These are phyloP conservation scores for Trametes versicolor DNA, from an alignment of 1,284 basidiomycete species.

Conservation along the genomic window DNA sequence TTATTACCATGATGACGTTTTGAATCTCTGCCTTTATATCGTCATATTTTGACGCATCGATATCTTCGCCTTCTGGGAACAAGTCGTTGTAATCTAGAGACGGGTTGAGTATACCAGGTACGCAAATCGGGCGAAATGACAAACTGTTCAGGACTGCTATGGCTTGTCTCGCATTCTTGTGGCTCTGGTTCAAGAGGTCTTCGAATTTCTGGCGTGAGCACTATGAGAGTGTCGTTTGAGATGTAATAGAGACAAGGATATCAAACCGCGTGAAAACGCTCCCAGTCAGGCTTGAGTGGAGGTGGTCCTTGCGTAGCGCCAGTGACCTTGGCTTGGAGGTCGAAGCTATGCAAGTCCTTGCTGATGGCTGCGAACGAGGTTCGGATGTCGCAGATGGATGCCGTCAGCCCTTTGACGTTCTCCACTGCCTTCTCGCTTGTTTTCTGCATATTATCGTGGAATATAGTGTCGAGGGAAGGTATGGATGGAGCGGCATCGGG, in stretches of 20 bases:
- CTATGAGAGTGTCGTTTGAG: background rate
- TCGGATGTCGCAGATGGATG: background rate
- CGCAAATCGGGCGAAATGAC: background rate
- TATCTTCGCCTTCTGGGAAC: background rate
- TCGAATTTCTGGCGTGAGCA: background rate
- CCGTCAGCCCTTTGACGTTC: background rate
- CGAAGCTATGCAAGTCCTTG: background rate
- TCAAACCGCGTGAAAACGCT: background rate
- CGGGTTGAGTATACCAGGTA: background rate
- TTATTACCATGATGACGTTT: background rate
- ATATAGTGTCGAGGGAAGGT: background rate
- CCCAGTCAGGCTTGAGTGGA: background rate
- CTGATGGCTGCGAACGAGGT: background rate
- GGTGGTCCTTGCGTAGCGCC: too few relatives aligned
- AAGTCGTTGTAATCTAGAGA: background rate
- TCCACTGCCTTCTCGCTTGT: background rate
- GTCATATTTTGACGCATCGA: background rate
- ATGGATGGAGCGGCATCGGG: background rate
- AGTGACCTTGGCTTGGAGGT: background rate
- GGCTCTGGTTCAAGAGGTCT: background rate
- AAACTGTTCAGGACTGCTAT: conserved; percentile 1
- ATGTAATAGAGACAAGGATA: background rate
- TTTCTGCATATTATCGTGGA: background rate
- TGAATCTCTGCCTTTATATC: background rate
- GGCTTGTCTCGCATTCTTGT: background rate